Evolutionary conservation across 2,329 filamentous ascomycete species (phyloP), one percentile per base, ranked within the genome.

Genomic region (Aureobasidium namibiae): DNA sequence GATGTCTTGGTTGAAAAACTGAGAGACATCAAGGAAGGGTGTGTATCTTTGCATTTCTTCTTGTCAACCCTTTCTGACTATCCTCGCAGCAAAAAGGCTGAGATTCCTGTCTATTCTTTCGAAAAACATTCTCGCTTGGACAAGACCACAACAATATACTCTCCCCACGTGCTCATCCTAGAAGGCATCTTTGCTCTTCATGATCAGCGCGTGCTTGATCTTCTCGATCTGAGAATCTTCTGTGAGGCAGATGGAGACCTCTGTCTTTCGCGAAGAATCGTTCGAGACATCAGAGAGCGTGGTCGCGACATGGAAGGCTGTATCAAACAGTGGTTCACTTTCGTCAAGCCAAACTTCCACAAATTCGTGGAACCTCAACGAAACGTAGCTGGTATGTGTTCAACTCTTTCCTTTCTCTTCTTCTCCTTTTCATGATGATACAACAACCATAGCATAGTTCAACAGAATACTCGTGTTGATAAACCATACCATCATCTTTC

Each of bases 311-410:
- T 97, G 60, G 89, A 96, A 70, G 94, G 94, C 41, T 92, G 92
- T 68, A 92, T 99, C 72, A 97, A 97, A 74, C 94, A 99, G 72
- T 99, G 94, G 94, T 96, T 97, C 71, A 78, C 77, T 11, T 99
- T 89, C 70, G 94, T 99, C 44, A 99, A 99, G 74, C 94, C 94
- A 3, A 97, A 97, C 69, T 97, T 95, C 67, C 88, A 92, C 72
- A 90, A 88, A 80, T 97, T 84, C 69, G 94, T 99, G 60, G 88
- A 95, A 63, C 94, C 94, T 34, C 94, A 99, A 72, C 82, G 91
- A 59, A 88, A 91, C 65, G 86, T 92, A 49, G 91, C 91, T 66
- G 86, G 86, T 88, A 74, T 67, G 77, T 70, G 31, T 23, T n/a
- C 4, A 49, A 46, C 16, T 31, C 44, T 56, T 9, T 56, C 50